Base-by-base conservation (phyloP, 768 basidiomycete genomes). In the Collybia sordida region DNA sequence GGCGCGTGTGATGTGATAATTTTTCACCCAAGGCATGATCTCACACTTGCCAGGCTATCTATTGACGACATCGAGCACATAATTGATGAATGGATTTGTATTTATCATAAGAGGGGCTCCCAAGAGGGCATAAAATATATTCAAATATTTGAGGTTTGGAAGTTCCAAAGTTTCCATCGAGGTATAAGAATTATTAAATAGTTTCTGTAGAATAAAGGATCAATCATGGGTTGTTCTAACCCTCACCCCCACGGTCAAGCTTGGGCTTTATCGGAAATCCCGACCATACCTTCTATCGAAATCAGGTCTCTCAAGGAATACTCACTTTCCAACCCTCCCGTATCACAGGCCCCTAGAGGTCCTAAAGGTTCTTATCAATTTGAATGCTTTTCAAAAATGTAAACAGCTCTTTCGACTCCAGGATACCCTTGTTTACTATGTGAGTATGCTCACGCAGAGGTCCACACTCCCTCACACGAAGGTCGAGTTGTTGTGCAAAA, bases 171-270 rank as follows among this genome's bases (percentile, higher is more conserved):
- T 31, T 6, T 31, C 14, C 11, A 31, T 12, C 4, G 14, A 14
- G n/a, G n/a, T n/a, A 11, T 31, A 31, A 11, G 31, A 31, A 14
- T 31, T 12, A 31, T 31, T 31, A 14, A 31, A 12, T 14, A 9
- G 3, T 31, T 31, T 14, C 14, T n/a, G 31, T 57, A 93, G 86
- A 94, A 93, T 67, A 95, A 94, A 69, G 94, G 94, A 2, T 69
- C 86, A 2, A 93, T 93, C 75, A 95, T 95, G 94, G 94, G 94
- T 9, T 95, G 92, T 62, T 92, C 89, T 6, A 96, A 95, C 61
- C 91, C 93, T 21, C 94, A 96, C 64, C 93, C 94, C 0, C 94
- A 96, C 64, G 91, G 93, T 18, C 94, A 97, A 66, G 82, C 86
- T 14, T 93, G 92, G 90, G 88, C 90, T 3, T 67, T 86, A 3